A percentile compares a stretch with the other conserved stretches of the same genome.
Evolutionary conservation across 2,329 filamentous ascomycete species (phyloP).

Genomic region (Monilinia polystroma): DNA sequence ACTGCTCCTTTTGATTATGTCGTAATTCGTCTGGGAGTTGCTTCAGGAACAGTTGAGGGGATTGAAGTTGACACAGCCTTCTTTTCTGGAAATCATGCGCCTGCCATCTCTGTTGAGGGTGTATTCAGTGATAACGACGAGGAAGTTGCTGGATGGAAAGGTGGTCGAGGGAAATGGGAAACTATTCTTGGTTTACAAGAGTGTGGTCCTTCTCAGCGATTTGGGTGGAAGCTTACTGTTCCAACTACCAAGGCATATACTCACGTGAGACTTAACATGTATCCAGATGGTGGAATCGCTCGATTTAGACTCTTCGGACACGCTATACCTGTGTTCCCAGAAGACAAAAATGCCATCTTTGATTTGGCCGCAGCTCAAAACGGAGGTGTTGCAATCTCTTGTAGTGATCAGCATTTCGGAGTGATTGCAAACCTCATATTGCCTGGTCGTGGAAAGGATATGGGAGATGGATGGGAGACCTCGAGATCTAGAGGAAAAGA

Average conservation of each 20-base stretch:
- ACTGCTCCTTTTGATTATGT: constrained; percentile 64
- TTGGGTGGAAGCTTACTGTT: constrained; percentile 66
- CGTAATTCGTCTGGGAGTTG: constrained; percentile 63
- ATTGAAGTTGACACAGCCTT: constrained; percentile 79
- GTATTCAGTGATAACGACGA: constrained; percentile 66
- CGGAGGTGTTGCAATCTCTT: constrained; percentile 71
- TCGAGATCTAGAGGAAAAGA: constrained; percentile 67
- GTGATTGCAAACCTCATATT: constrained; percentile 78
- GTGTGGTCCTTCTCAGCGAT: constrained; percentile 71
- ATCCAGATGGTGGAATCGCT: constrained; percentile 80
- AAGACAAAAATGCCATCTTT: constrained; percentile 62
- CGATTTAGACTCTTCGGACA: constrained; percentile 75
- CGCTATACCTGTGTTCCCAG: constrained; percentile 73
- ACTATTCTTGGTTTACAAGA: constrained; percentile 67
- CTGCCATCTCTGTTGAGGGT: constrained; percentile 74
- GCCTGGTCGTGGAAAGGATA: constrained; percentile 75
- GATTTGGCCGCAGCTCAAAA: constrained; percentile 78
- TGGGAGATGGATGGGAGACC: constrained; percentile 89
- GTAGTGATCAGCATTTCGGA: constrained; percentile 83
- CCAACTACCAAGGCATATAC: constrained; percentile 68
- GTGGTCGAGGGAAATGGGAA: constrained; percentile 64
- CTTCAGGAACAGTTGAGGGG: constrained; percentile 69
- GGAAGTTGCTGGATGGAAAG: constrained; percentile 63
- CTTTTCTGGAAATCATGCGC: constrained; percentile 81
- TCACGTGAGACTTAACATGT: constrained; percentile 80